Base-by-base conservation (phyloP, 2,329 filamentous ascomycete genomes). In the Diplodia scrobiculata region DNA sequence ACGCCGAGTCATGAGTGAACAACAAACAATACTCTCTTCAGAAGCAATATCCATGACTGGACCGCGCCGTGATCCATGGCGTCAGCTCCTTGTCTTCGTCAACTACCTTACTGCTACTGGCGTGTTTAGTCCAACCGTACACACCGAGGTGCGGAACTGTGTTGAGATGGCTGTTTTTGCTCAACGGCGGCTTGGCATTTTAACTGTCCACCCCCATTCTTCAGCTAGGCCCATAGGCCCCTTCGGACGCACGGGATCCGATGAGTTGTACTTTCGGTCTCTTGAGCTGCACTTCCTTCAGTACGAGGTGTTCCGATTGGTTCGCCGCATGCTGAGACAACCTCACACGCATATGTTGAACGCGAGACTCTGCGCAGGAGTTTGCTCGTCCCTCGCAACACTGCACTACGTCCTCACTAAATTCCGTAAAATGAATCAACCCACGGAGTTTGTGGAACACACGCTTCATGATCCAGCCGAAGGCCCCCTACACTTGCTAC, bases 291-390 rank as follows among this genome's bases (percentile, higher is more conserved):
- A 54, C 1, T 41, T 53, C 9, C 21, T 51, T 29, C 60, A 54
- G 38, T 64, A 45, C 29, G 60, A 64, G 50, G 48, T 53, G 3
- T 64, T 64, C 34, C 48, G 60, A n/a, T 25, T 41, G 6, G 21
- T 64, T 6, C 60, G 60, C 50, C 17, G 38, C 25, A 21, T 29
- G 14, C 50, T 64, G 34, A 21, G 13, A 21, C 48, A n/a, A 25
- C 34, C 48, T 6, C 48, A 53, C 17, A 13, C 48, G 13, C 34
- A 54, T 29, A 7, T 10, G 11, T 5, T 36, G 6, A 13, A 17
- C n/a, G 5, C 19, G 5, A 10, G 6, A 4, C 21, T 10, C 34
- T 52, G 36, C 5, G 10, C 34, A 5, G 48, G 48, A 19, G 2
- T 17, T 9, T 64, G 60, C n/a, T 50, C 36, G n/a, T 27, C 21